These are phyloP conservation scores for Prillingera fragicola DNA, from an alignment of 1,284 basidiomycete genomes.

Conservation along the genomic window DNA sequence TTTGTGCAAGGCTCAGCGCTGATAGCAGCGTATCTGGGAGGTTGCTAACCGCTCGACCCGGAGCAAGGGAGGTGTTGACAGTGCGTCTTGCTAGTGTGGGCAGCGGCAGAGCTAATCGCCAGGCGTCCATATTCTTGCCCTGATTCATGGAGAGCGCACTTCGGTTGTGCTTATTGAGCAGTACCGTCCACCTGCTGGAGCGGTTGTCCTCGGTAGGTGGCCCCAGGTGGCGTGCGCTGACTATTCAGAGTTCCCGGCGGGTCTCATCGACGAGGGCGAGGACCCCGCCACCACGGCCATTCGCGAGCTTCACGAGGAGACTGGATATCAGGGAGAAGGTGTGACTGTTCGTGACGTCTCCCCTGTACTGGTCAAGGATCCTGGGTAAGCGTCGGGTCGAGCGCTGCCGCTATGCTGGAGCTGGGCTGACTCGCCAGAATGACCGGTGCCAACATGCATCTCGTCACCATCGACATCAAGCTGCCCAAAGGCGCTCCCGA, in stretches of 20 bases:
- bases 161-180: constrained; percentile 84
- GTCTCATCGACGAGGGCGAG: constrained; percentile 69
- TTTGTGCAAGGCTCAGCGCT: constrained; percentile 2
- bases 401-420: no score
- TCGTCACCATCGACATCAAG: constrained; percentile 49
- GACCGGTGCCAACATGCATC: constrained; percentile 50
- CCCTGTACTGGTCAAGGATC: constrained; percentile 59
- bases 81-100: constrained; percentile 48
- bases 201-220: constrained; percentile 64
- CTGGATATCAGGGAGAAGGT: constrained; percentile 58
- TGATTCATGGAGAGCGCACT: constrained; percentile 62
- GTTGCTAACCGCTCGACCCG: constrained; percentile 73
- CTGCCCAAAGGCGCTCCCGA: constrained; percentile 44
- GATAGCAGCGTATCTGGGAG: constrained; percentile 71
- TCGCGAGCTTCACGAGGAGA: constrained; percentile 85
- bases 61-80: constrained; percentile 68
- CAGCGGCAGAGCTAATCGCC: not conserved
- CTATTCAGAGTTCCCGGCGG: constrained; percentile 74
- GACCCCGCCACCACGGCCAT: constrained; percentile 65
- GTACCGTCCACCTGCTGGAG: constrained; percentile 72
- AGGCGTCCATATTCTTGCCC: constrained; percentile 75
- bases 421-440: constrained; percentile 34
- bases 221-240: constrained; percentile 53
- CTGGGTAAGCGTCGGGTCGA: constrained; percentile 66
- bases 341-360: constrained; percentile 59